Percentiles rank a stretch among this genome's conserved stretches.
Evolutionary conservation across 495 filamentous ascomycete genomes (phyloP).

Genomic region (Pseudoneurospora amorphoporcata): DNA sequence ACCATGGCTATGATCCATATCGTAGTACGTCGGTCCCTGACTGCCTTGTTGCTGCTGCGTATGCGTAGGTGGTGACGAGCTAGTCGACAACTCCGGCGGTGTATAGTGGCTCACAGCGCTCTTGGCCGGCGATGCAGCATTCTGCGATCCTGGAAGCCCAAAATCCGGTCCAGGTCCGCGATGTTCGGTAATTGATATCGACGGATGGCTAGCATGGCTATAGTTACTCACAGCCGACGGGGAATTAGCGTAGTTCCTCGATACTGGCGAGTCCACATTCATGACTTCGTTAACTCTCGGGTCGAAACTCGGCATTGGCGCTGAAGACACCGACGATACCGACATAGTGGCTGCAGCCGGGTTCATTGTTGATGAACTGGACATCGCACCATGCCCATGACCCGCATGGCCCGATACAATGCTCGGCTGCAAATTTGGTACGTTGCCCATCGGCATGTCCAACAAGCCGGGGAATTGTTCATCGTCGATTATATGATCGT

Average conservation of each 20-base stretch:
- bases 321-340: constrained; percentile 23
- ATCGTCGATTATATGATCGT: constrained; percentile 36
- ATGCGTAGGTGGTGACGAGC: constrained; percentile 33
- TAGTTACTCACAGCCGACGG: constrained; percentile 25
- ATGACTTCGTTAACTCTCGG: constrained; percentile 24
- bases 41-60: constrained; percentile 1
- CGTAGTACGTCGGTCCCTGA: neutral
- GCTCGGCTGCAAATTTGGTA: neutral
- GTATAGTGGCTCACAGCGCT: constrained; percentile 25
- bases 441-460: constrained; percentile 30
- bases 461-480: constrained; percentile 29
- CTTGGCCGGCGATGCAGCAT: constrained; percentile 37
- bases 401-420: neutral
- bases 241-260: constrained; percentile 11
- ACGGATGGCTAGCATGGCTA: constrained; percentile 16
- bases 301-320: constrained; percentile 28
- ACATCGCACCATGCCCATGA: constrained; percentile 1
- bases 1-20: neutral
- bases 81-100: constrained; percentile 29
- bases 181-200: constrained; percentile 9
- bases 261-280: constrained; percentile 23
- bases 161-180: neutral
- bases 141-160: constrained; percentile 6
- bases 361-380: constrained; percentile 24
- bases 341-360: constrained; percentile 16